A percentile compares a stretch with the other conserved stretches of the same genome.
phyloP scores from a whole-genome alignment of 805 yeast species.

The Myxozyma geophila region DNA sequence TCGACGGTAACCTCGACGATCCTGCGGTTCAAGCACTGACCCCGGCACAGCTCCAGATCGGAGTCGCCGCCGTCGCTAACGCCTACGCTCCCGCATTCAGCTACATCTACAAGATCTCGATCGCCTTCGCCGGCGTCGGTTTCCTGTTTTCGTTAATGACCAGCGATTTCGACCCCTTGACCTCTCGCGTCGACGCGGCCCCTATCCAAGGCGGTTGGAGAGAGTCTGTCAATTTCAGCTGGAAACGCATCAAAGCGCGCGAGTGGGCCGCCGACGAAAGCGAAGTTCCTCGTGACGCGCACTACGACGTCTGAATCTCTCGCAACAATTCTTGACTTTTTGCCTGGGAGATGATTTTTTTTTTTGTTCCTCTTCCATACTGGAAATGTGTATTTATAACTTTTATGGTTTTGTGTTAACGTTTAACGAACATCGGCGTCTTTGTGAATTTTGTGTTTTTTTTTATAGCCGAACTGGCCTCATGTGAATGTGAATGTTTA shows the following conservation, averaged over 20 bases:
- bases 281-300: not conserved
- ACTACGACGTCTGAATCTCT: not conserved
- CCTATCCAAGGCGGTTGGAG: conserved; percentile 10
- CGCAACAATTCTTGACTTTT: not conserved
- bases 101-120: conserved; percentile 8
- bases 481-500: no score
- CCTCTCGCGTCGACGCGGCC: conserved; percentile 1
- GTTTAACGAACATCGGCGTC: not conserved
- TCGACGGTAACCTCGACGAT: conserved; percentile 1
- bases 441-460: not conserved
- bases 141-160: not conserved
- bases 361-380: no score
- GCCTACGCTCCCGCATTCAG: conserved; percentile 9
- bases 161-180: conserved; percentile 1
- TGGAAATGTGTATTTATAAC: no score
- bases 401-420: no score
- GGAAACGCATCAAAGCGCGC: conserved; percentile 6
- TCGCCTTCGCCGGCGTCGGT: conserved; percentile 3
- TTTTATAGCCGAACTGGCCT: not conserved
- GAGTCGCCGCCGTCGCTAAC: not conserved
- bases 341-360: not conserved
- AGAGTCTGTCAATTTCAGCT: conserved; percentile 1
- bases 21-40: conserved; percentile 1
- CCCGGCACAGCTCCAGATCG: not conserved
- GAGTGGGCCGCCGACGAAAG: conserved; percentile 3